Conservation (phyloP, 768 basidiomycete species). For the Rhizopogon roseolus region DNA sequence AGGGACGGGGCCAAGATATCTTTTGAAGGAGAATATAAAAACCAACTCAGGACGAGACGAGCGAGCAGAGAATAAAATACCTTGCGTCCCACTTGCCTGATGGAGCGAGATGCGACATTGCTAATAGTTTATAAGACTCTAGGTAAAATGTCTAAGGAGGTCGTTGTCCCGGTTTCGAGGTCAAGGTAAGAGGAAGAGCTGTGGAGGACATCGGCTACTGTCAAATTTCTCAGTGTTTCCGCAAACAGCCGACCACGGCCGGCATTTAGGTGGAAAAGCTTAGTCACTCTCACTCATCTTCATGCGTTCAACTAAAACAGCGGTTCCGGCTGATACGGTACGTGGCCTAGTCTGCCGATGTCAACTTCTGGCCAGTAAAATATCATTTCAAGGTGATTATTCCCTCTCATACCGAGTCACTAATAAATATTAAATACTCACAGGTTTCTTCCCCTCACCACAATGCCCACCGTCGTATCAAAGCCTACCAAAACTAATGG, state of each 20-base stretch:
- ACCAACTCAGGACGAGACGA: not conserved
- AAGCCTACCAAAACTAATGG: not conserved
- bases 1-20: slow-evolving; percentile 67
- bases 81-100: slow-evolving; percentile 73
- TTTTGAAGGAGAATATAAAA: slow-evolving; percentile 21
- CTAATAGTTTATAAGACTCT: slow-evolving; percentile 19
- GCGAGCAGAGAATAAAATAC: slow-evolving; percentile 32
- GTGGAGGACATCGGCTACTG: no score
- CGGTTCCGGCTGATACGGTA: no score
- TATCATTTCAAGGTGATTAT: not conserved
- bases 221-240: not conserved
- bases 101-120: slow-evolving; percentile 47
- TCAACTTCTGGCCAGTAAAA: not conserved
- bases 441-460: not conserved
- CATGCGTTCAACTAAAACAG: no score
- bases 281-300: not conserved
- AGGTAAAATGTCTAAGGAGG: not conserved
- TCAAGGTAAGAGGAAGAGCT: not conserved
- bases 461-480: not conserved
- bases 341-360: not conserved
- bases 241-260: no score
- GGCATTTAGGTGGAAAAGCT: not conserved
- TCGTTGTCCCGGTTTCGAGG: not conserved
- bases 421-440: not conserved
- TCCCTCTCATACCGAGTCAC: not conserved